phyloP scores from a whole-genome alignment of 2,329 filamentous ascomycete species.

The Zymoseptoria pseudotritici region DNA sequence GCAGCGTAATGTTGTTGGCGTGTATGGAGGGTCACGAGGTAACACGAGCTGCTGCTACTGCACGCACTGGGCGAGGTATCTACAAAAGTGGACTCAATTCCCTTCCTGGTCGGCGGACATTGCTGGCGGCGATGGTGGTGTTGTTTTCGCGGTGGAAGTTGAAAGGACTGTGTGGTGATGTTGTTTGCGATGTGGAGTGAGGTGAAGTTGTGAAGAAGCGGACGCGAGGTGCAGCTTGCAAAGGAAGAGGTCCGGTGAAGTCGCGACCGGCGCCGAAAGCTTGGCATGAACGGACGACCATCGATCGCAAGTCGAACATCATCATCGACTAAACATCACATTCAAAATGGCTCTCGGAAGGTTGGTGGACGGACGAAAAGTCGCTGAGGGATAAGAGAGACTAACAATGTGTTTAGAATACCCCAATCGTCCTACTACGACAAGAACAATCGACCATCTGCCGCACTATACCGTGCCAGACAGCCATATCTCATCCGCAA shows the following conservation, averaged over 20 bases:
- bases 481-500: conserved; percentile 91
- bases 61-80: conserved; percentile 10
- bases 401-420: conserved; percentile 27
- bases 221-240: neutral
- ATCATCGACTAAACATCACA: neutral
- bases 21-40: conserved; percentile 13
- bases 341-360: conserved; percentile 19
- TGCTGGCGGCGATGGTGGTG: conserved; percentile 4
- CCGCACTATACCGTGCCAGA: conserved; percentile 83
- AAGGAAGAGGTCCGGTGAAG: neutral
- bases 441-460: conserved; percentile 72
- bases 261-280: neutral
- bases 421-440: conserved; percentile 85
- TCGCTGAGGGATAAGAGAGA: neutral
- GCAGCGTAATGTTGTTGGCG: conserved; percentile 6
- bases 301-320: neutral
- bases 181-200: neutral
- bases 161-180: neutral
- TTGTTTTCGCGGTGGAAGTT: neutral
- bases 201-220: neutral
- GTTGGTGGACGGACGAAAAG: conserved; percentile 1
- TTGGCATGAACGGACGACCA: neutral
- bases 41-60: conserved; percentile 15
- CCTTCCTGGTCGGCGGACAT: conserved; percentile 7
- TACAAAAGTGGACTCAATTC: conserved; percentile 11